Conservation (phyloP, 2,329 filamentous ascomycete species). For the Ascochyta pisi region DNA sequence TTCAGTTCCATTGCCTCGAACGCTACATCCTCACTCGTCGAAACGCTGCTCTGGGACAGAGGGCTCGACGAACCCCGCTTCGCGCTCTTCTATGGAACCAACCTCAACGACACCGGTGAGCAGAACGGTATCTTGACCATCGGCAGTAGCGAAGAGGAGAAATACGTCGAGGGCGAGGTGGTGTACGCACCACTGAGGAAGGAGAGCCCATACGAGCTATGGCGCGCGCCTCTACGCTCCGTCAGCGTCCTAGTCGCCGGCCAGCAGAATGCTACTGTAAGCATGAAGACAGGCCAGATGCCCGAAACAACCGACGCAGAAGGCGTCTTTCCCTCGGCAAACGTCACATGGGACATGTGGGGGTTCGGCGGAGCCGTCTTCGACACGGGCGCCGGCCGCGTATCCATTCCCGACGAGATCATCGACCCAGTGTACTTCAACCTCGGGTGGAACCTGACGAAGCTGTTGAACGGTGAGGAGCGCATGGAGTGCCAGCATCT, state of each 20-base stretch:
- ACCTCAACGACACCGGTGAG: constrained; percentile 7
- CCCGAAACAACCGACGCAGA: constrained; percentile 5
- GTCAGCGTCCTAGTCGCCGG: constrained; percentile 18
- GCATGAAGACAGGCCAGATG: constrained; percentile 4
- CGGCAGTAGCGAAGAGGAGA: constrained; percentile 54
- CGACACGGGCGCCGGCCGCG: constrained; percentile 27
- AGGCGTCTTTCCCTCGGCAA: constrained; percentile 10
- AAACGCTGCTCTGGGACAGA: constrained; percentile 25
- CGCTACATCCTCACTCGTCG: constrained; percentile 21
- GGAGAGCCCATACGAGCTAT: constrained; percentile 23
- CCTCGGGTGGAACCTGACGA: constrained; percentile 27
- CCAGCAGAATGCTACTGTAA: constrained; percentile 14
- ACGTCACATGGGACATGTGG: constrained; percentile 15
- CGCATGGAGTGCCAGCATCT: constrained; percentile 23
- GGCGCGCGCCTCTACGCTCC: constrained; percentile 23
- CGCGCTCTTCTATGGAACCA: constrained; percentile 24
- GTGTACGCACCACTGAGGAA: constrained; percentile 43
- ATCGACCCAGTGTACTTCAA: constrained; percentile 26
- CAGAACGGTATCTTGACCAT: constrained; percentile 28
- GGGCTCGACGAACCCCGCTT: constrained; percentile 24
- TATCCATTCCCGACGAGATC: constrained; percentile 19
- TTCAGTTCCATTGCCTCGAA: constrained; percentile 28
- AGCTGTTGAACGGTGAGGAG: constrained; percentile 19
- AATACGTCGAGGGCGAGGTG: constrained; percentile 69
- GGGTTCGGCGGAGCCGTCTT: constrained; percentile 17